Evolutionary conservation across 2,329 filamentous ascomycete species (phyloP), one percentile per base, ranked within the genome.

Genomic region (Aspergillus jensenii): DNA sequence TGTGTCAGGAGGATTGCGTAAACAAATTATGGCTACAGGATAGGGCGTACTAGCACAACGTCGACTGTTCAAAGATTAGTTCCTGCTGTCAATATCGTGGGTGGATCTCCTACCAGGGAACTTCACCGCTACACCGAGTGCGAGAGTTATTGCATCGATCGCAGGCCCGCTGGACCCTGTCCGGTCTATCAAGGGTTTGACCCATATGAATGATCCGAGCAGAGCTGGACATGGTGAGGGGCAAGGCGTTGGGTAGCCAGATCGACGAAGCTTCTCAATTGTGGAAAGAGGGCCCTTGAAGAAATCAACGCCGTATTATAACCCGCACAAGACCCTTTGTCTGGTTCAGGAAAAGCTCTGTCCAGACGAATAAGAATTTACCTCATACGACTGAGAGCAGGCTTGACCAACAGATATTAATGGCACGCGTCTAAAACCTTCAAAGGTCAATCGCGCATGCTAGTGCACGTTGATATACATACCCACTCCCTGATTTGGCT

Each of bases 121-220:
- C 3, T n/a, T 41, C 52, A 2, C 52, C 52, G 5, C 41, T 47
- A 15, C 52, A 54, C 5, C 52, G 52, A 5, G 52, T 54, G 3
- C 52, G 52, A 8, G 52, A 54, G 3, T 27, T 47, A 7, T 54
- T 54, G 35, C 52, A 54, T 47, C 52, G 43, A 48, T 54, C 43
- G 3, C 43, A 47, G 17, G 52, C 52, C 3, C 50, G 25, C 15
- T 17, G 40, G 9, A 52, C 40, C 23, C 50, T 52, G 17, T 52
- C 39, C 3, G 37, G 9, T 17, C 7, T 45, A 4, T 51, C 11
- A 2, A 31, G 27, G 27, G 3, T 3, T 31, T 31, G 27, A 9
- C 27, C 27, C 27, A 31, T 31, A 9, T 31, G 8, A 8, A 31
- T 31, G 3, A 31, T 31, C 27, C 9, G 27, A 11, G 27, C 9